phyloP scores from a whole-genome alignment of 805 yeast species.

The Tetrapisispora arboricola region DNA sequence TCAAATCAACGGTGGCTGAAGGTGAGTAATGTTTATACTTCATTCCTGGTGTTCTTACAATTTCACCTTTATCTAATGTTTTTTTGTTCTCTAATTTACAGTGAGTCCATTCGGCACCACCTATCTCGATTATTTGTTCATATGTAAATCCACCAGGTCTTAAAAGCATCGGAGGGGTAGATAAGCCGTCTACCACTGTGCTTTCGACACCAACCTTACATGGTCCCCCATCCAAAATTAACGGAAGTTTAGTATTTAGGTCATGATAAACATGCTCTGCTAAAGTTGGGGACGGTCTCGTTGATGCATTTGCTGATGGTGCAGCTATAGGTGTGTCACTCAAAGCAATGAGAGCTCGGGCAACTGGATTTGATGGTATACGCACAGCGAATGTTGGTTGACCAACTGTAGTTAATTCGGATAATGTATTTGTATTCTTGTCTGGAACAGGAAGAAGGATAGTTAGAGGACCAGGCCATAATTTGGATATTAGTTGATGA shows the following conservation, averaged over 20 bases:
- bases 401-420: constrained; percentile 70
- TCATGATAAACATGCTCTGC: constrained; percentile 84
- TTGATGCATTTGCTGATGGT: constrained; percentile 94
- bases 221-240: constrained; percentile 83
- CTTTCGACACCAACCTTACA: constrained; percentile 87
- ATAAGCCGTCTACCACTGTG: constrained; percentile 87
- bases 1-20: constrained; percentile 64
- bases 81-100: constrained; percentile 55
- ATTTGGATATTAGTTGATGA: constrained; percentile 47
- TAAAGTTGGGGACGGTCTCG: constrained; percentile 85
- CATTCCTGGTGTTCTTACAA: constrained; percentile 94
- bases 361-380: constrained; percentile 78
- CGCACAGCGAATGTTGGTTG: constrained; percentile 90
- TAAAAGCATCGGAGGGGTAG: constrained; percentile 72
- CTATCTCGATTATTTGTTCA: constrained; percentile 56
- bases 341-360: constrained; percentile 76
- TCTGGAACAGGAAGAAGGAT: constrained; percentile 59
- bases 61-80: constrained; percentile 50
- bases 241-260: constrained; percentile 66
- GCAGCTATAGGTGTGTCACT: constrained; percentile 92
- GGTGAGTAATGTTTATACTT: constrained; percentile 95
- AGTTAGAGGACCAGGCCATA: constrained; percentile 97
- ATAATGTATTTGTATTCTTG: constrained; percentile 38
- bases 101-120: constrained; percentile 60
- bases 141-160: constrained; percentile 91